Conservation (phyloP, 345 rosid genomes). For the Populus pruinosa region DNA sequence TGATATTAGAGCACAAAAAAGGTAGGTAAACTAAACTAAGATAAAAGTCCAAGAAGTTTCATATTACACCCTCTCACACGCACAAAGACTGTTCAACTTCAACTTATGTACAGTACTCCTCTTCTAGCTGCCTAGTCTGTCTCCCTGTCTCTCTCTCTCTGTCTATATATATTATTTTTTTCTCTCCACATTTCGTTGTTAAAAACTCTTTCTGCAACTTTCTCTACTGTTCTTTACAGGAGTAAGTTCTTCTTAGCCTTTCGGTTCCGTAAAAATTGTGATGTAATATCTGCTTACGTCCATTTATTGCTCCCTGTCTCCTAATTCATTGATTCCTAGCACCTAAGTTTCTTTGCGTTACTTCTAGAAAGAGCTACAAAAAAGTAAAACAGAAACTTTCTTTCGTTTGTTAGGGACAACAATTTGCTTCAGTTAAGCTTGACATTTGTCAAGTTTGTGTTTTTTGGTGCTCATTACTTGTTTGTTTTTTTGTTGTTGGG, state of each 20-base stretch:
- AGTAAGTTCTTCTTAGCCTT: background rate
- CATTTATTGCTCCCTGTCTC: background rate
- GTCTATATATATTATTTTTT: background rate
- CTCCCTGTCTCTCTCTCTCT: background rate
- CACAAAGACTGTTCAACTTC: background rate
- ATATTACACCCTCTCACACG: background rate
- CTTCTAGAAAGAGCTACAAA: conserved; percentile 13
- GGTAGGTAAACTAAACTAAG: background rate
- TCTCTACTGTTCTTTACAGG: background rate
- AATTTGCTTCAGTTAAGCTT: background rate
- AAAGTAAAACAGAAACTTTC: background rate
- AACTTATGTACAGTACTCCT: background rate
- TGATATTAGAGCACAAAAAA: background rate
- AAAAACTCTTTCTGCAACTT: background rate
- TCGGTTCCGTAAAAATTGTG: background rate
- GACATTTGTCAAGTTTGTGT: conserved; percentile 15
- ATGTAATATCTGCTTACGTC: conserved; percentile 8
- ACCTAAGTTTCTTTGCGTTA: conserved; percentile 36
- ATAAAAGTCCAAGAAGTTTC: background rate
- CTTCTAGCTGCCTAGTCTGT: background rate
- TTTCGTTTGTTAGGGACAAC: background rate
- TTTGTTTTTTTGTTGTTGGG: conserved; percentile 6
- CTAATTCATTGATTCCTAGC: conserved; percentile 50
- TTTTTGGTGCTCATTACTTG: background rate
- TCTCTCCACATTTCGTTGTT: background rate